Evolutionary conservation across 441 rosid genomes (phyloP).

Genomic region (Bocquillonia castaneifolia): DNA sequence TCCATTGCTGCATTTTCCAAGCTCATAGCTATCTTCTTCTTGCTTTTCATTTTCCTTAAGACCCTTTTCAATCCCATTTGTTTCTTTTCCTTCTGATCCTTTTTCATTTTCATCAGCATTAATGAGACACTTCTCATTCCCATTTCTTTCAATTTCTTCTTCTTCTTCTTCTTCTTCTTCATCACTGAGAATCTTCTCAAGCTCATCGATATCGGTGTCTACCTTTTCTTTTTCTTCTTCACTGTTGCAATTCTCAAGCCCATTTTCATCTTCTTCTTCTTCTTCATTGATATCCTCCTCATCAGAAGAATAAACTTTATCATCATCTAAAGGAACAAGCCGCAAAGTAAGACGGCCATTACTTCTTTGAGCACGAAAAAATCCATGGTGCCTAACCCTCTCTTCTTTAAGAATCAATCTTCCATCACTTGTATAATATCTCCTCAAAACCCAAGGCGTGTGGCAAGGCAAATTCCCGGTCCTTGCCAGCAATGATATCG

Average conservation of each 20-base stretch:
- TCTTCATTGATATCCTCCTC: not conserved
- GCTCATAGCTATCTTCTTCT: not conserved
- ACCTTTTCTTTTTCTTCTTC: not conserved
- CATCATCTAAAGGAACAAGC: slow-evolving; percentile 38
- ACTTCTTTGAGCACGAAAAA: slow-evolving; percentile 42
- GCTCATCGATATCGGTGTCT: slow-evolving; percentile 6
- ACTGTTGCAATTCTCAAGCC: not conserved
- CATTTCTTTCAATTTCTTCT: slow-evolving; percentile 8
- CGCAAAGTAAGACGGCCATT: slow-evolving; percentile 55
- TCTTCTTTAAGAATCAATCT: slow-evolving; percentile 51
- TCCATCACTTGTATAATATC: slow-evolving; percentile 52
- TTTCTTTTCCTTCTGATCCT: slow-evolving; percentile 8
- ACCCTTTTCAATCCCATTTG: not conserved
- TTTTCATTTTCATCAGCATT: not conserved
- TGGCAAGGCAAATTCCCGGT: slow-evolving; percentile 38
- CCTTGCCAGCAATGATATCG: slow-evolving; percentile 47
- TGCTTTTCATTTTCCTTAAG: not conserved
- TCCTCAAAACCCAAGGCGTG: slow-evolving; percentile 51
- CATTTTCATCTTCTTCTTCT: slow-evolving; percentile 11
- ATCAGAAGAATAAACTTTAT: not conserved
- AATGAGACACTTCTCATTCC: too few relatives aligned
- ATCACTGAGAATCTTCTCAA: not conserved
- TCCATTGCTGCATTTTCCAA: not conserved
- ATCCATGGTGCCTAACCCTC: slow-evolving; percentile 47
- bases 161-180: not conserved